Percentiles rank a stretch among this genome's conserved stretches.
Evolutionary conservation across 2,329 filamentous ascomycete genomes (phyloP).

Genomic region (Penicillium sclerotigenum): DNA sequence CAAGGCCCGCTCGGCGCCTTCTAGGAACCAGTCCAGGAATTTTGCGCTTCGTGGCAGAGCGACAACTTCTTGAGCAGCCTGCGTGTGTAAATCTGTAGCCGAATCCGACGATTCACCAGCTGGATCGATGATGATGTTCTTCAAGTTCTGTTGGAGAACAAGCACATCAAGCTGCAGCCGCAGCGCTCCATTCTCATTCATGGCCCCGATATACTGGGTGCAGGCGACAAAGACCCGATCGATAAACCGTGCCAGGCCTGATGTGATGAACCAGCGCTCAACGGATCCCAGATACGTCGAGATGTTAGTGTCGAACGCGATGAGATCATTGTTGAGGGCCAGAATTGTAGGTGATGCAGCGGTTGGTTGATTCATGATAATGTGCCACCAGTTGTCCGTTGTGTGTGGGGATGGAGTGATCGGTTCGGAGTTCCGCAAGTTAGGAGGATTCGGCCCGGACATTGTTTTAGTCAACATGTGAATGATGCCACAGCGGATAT

Average conservation of each 20-base stretch:
- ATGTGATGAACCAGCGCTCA: slow-evolving; percentile 73
- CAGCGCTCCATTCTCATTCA: slow-evolving; percentile 81
- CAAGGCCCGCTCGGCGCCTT: slow-evolving; percentile 45
- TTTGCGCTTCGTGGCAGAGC: slow-evolving; percentile 45
- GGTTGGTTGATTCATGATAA: slow-evolving; percentile 42
- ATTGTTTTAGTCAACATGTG: slow-evolving; percentile 69
- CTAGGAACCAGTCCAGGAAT: slow-evolving; percentile 49
- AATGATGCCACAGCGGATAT: slow-evolving; percentile 80
- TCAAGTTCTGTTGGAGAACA: slow-evolving; percentile 93
- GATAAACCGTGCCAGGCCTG: slow-evolving; percentile 72
- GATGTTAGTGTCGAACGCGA: slow-evolving; percentile 82
- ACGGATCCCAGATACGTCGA: slow-evolving; percentile 66
- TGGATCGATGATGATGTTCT: slow-evolving; percentile 67
- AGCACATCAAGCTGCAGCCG: slow-evolving; percentile 91
- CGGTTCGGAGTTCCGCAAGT: slow-evolving; percentile 33
- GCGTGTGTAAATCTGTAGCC: slow-evolving; percentile 3
- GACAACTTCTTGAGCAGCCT: slow-evolving; percentile 33
- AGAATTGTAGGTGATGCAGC: slow-evolving; percentile 65
- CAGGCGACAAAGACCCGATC: slow-evolving; percentile 75
- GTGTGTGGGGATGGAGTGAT: slow-evolving; percentile 60
- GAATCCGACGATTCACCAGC: slow-evolving; percentile 9
- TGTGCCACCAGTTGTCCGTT: slow-evolving; percentile 63
- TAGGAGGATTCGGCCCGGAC: slow-evolving; percentile 52
- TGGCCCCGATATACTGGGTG: slow-evolving; percentile 67
- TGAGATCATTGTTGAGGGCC: slow-evolving; percentile 76